These are phyloP conservation scores for Cryptococcus hybrid DNA, from an alignment of 1,284 basidiomycete species.

Conservation along the genomic window DNA sequence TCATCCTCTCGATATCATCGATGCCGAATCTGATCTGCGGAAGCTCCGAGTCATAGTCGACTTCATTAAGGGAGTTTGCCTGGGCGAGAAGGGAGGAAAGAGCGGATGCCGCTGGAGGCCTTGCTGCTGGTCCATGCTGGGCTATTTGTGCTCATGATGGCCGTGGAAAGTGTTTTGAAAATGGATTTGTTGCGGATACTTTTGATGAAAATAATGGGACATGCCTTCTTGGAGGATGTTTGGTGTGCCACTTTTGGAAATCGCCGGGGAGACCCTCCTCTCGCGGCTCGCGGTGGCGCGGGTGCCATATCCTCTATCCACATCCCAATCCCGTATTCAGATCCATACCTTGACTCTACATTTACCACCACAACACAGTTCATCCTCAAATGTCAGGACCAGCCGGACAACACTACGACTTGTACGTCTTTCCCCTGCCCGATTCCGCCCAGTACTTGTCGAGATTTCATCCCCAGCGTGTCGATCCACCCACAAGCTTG, in stretches of 20 bases:
- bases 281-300: background rate
- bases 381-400: slow-evolving; percentile 15
- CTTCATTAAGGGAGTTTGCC: slow-evolving; percentile 40
- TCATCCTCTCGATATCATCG: slow-evolving; percentile 48
- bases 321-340: too few relatives aligned
- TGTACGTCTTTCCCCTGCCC: slow-evolving; percentile 29
- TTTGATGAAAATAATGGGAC: background rate
- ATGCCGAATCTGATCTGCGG: slow-evolving; percentile 46
- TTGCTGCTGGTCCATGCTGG: background rate
- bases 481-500: background rate
- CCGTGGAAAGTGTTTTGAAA: slow-evolving; percentile 14
- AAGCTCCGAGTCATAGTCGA: slow-evolving; percentile 37
- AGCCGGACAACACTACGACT: slow-evolving; percentile 51
- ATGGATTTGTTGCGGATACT: background rate
- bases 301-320: too few relatives aligned
- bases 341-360: too few relatives aligned
- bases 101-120: slow-evolving; percentile 21
- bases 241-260: slow-evolving; percentile 3
- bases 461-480: background rate
- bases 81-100: slow-evolving; percentile 39
- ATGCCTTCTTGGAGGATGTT: background rate
- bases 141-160: too few relatives aligned
- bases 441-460: background rate
- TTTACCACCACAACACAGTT: too few relatives aligned
- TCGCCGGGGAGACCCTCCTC: background rate